Evolutionary conservation across 2,329 filamentous ascomycete species (phyloP).

Genomic region (Parascedosporium putredinis): DNA sequence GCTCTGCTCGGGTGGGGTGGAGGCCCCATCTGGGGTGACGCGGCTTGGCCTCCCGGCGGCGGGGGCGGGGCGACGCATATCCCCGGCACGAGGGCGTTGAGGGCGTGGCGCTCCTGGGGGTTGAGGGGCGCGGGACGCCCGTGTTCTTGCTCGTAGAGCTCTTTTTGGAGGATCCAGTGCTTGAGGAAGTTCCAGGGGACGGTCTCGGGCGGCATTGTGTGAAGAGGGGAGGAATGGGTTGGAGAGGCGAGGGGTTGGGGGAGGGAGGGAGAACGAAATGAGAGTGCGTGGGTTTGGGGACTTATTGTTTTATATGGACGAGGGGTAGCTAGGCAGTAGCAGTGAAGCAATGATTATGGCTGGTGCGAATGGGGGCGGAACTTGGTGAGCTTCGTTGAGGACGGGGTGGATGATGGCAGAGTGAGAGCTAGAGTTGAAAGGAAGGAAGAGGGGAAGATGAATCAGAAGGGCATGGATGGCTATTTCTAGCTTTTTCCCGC

Average conservation of each 20-base stretch:
- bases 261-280: neutral
- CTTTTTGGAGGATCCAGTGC: slow-evolving; percentile 28
- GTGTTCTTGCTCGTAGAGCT: neutral
- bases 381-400: no score
- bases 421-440: no score
- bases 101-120: slow-evolving; percentile 25
- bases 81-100: slow-evolving; percentile 26
- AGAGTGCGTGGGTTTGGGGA: neutral
- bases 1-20: no score
- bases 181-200: slow-evolving; percentile 25
- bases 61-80: slow-evolving; percentile 10
- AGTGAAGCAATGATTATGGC: no score
- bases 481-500: no score
- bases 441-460: neutral
- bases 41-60: slow-evolving; percentile 13
- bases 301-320: no score
- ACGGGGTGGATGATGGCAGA: no score
- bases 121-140: slow-evolving; percentile 25
- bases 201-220: slow-evolving; percentile 12
- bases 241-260: neutral
- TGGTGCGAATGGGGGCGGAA: no score
- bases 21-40: no score
- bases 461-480: neutral
- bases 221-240: neutral
- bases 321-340: neutral